Evolutionary conservation across 2,329 filamentous ascomycete genomes (phyloP).

Genomic region (Scytalidium lignicola): DNA sequence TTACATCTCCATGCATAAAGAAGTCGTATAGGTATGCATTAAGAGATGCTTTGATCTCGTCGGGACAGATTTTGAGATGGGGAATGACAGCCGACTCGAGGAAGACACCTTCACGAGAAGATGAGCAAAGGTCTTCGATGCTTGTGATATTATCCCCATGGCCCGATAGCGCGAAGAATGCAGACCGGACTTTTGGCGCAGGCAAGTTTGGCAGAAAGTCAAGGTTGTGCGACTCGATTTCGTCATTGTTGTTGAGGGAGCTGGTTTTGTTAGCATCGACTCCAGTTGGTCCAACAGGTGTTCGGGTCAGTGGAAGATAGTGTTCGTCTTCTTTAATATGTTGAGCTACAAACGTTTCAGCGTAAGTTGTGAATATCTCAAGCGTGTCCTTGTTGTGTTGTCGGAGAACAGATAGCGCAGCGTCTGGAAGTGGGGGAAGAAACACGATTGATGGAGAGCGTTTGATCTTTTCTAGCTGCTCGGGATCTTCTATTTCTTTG

Average conservation of each 20-base stretch:
- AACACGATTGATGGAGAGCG: slow-evolving; percentile 59
- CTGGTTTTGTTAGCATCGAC: slow-evolving; percentile 10
- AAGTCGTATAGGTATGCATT: slow-evolving; percentile 73
- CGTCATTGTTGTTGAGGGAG: slow-evolving; percentile 9
- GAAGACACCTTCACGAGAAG: slow-evolving; percentile 63
- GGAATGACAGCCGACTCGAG: slow-evolving; percentile 71
- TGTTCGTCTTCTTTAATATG: slow-evolving; percentile 35
- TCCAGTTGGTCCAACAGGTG: slow-evolving; percentile 14
- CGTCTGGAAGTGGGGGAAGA: slow-evolving; percentile 56
- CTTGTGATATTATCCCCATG: slow-evolving; percentile 57
- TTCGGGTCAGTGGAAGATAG: slow-evolving; percentile 24
- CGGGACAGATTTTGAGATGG: slow-evolving; percentile 55
- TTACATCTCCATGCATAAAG: slow-evolving; percentile 65
- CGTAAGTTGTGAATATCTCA: slow-evolving; percentile 62
- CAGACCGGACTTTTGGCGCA: slow-evolving; percentile 50
- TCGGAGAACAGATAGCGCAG: slow-evolving; percentile 50
- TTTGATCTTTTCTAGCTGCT: slow-evolving; percentile 43
- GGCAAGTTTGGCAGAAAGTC: slow-evolving; percentile 28
- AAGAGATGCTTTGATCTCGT: slow-evolving; percentile 40
- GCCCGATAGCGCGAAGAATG: slow-evolving; percentile 69
- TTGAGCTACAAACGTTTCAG: slow-evolving; percentile 62
- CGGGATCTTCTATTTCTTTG: slow-evolving; percentile 43
- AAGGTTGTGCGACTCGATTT: slow-evolving; percentile 1
- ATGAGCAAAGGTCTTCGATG: slow-evolving; percentile 63
- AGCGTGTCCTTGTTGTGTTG: slow-evolving; percentile 63